A percentile compares a stretch with the other conserved stretches of the same genome.
phyloP scores from a whole-genome alignment of 169 alveolate species.

The Plasmodium cynomolgi region DNA sequence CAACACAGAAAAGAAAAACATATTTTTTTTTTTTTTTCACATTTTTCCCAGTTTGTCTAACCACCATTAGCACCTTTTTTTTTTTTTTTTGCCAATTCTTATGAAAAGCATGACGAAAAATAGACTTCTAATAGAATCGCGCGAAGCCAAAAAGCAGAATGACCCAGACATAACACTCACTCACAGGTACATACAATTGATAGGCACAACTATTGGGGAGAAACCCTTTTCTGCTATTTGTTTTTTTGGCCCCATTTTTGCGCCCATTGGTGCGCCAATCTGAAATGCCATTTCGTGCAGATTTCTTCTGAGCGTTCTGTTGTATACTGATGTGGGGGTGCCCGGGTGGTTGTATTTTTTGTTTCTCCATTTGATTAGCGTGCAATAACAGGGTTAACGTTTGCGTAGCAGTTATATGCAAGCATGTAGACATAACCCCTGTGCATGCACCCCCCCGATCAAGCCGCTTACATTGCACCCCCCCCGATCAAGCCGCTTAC shows the following conservation, averaged over 20 bases:
- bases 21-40: neutral
- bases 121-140: slow-evolving; percentile 84
- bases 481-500: neutral
- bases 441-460: too few species aligned
- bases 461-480: too few species aligned
- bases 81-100: slow-evolving; percentile 3
- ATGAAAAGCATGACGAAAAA: slow-evolving; percentile 64
- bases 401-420: neutral
- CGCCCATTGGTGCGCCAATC: neutral
- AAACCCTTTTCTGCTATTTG: neutral
- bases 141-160: slow-evolving; percentile 79
- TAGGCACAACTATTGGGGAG: neutral
- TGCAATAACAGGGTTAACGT: neutral
- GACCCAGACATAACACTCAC: slow-evolving; percentile 82
- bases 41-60: neutral
- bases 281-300: neutral
- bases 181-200: slow-evolving; percentile 65
- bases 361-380: neutral
- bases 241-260: neutral
- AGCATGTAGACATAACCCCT: neutral
- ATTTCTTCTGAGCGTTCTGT: neutral
- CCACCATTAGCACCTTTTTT: neutral
- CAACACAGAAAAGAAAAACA: neutral
- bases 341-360: neutral
- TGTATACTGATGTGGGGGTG: neutral